These are phyloP conservation scores for Circinella umbellata DNA, from an alignment of 371 early-diverging fungal genomes.

Conservation along the genomic window DNA sequence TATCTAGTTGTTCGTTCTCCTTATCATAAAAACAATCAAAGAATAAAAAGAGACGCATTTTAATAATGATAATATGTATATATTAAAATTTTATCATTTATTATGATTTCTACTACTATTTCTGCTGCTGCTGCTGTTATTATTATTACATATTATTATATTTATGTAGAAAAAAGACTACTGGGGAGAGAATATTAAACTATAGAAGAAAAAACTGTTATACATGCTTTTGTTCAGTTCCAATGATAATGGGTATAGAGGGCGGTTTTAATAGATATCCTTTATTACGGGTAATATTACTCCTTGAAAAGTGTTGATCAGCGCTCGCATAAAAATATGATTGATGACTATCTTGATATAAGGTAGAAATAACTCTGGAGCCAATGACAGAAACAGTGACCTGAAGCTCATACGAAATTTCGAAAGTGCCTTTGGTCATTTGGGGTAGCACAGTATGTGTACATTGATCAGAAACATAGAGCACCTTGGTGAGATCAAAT, in stretches of 20 bases:
- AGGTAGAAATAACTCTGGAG: not conserved
- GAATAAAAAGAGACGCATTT: no score
- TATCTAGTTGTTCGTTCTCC: no score
- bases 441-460: constrained; percentile 12
- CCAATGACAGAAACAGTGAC: constrained; percentile 30
- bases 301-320: constrained; percentile 8
- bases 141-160: no score
- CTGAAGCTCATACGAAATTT: constrained; percentile 14
- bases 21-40: no score
- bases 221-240: not conserved
- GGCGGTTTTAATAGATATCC: not conserved
- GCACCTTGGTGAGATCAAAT: constrained; percentile 13
- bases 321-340: not conserved
- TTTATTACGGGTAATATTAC: not conserved
- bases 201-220: not conserved
- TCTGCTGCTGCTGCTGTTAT: no score
- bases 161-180: no score
- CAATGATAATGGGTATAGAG: not conserved
- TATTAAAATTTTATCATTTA: no score
- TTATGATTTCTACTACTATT: no score
- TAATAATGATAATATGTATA: no score
- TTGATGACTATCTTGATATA: not conserved
- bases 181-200: not conserved
- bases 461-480: constrained; percentile 10
- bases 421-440: constrained; percentile 17